Conservation (phyloP, 2,329 filamentous ascomycete genomes). For the Pyrenophora graminea region DNA sequence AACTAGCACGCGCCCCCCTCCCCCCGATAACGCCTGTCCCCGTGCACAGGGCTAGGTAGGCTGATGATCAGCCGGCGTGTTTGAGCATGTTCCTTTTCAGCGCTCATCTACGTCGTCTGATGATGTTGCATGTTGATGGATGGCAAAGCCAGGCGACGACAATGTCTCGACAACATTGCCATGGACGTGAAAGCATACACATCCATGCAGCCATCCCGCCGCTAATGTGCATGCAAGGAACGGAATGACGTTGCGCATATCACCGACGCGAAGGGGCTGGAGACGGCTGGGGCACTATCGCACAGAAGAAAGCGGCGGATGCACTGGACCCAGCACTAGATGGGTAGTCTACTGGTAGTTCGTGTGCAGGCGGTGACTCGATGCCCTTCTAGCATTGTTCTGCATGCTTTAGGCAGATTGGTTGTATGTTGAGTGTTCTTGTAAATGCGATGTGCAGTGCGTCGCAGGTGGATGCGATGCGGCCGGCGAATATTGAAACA, state of each 20-base stretch:
- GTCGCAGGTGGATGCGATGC: too few species aligned
- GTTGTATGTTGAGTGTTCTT: not conserved
- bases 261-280: too few species aligned
- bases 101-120: not conserved
- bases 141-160: not conserved
- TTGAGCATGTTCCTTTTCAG: not conserved
- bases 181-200: too few species aligned
- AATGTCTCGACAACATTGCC: too few species aligned
- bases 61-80: conserved; percentile 1
- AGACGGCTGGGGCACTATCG: too few species aligned
- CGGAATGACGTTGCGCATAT: too few species aligned
- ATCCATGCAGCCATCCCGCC: too few species aligned
- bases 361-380: not conserved
- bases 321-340: not conserved
- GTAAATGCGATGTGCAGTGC: too few species aligned
- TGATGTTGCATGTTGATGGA: not conserved
- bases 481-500: too few species aligned
- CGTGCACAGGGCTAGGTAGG: conserved; percentile 16
- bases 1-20: conserved; percentile 13
- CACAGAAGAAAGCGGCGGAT: too few species aligned
- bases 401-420: not conserved
- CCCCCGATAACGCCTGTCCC: conserved; percentile 30
- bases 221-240: too few species aligned
- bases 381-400: not conserved
- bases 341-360: not conserved